Conservation (phyloP, 176 grass and related monocot genomes). For the Avena atlantica region DNA sequence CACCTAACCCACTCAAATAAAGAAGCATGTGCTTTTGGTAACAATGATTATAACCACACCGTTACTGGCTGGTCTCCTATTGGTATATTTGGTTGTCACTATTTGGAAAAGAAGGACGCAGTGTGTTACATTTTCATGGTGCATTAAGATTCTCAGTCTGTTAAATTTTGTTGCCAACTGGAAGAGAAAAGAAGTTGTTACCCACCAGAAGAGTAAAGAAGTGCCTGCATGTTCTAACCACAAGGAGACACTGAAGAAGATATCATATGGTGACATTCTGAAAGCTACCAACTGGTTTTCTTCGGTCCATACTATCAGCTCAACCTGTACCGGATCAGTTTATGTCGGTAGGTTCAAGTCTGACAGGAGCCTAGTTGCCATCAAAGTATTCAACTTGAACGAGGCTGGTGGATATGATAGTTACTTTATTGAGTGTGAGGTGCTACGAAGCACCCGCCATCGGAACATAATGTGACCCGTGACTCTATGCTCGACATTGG, state of each 20-base stretch:
- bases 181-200: not conserved
- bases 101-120: not conserved
- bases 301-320: constrained; percentile 8
- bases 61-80: not conserved
- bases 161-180: not conserved
- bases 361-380: not conserved
- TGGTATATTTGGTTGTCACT: not conserved
- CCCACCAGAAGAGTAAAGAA: not conserved
- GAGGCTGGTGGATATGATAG: not conserved
- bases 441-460: constrained; percentile 20
- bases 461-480: constrained; percentile 2
- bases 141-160: not conserved
- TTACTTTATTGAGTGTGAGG: constrained; percentile 30
- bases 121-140: constrained; percentile 7
- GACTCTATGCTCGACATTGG: constrained; percentile 33
- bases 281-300: constrained; percentile 47
- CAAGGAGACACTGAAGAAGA: constrained; percentile 32
- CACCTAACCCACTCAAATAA: not conserved
- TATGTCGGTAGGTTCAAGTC: constrained; percentile 39
- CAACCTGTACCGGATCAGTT: constrained; percentile 7
- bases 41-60: not conserved
- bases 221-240: not conserved
- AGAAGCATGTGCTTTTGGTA: too few relatives aligned
- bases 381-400: constrained; percentile 46
- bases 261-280: constrained; percentile 36